Evolutionary conservation across 257 asterid species (phyloP), one percentile per base, ranked within the genome.

Genomic region (Nicotiana otophora): DNA sequence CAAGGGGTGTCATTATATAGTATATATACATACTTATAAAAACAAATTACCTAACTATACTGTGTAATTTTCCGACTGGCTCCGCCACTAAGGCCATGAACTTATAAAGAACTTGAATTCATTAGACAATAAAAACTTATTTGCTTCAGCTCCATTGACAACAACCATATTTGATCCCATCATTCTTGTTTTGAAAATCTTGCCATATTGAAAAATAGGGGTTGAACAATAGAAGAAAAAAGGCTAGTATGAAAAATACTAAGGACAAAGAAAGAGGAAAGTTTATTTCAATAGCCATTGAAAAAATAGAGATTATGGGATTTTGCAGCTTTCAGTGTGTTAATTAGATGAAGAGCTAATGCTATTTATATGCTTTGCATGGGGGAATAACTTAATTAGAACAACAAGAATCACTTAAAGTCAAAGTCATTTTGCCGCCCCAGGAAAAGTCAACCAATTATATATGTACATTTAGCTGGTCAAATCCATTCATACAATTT

Each of bases 41-140:
- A n/a, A n/a, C n/a, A 7, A 1, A 6, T 6, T 6, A 7, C 10
- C 48, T 1, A 39, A 3, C 10, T 39, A 39, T 7, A 39, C 48
- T 7, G 0, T 39, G 2, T 39, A 39, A 7, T 39, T 39, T 39
- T 39, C 2, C 10, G 10, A 39, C 48, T 28, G 30, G 30, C 30
- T 28, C 1, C 30, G 30, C 30, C 30, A 28, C 30, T n/a, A n/a
- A n/a, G n/a, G 98, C 98, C 98, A 95, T 10, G 98, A 93, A 85
- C 98, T 95, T 16, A 95, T 89, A 1, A 95, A 97, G 42, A 95
- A 79, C 87, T 91, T 93, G 89, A 93, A 95, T 78, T 95, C 98
- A 58, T 92, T 95, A 1, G 98, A 90, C 81, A 95, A 77, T 85
- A 95, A 90, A 87, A 95, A 95, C 83, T 88, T 91, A 80, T 92